Percentiles rank a stretch among this genome's conserved stretches.
These are phyloP conservation scores for Neurospora tetraspora DNA, from an alignment of 495 filamentous ascomycete species.

Conservation along the genomic window DNA sequence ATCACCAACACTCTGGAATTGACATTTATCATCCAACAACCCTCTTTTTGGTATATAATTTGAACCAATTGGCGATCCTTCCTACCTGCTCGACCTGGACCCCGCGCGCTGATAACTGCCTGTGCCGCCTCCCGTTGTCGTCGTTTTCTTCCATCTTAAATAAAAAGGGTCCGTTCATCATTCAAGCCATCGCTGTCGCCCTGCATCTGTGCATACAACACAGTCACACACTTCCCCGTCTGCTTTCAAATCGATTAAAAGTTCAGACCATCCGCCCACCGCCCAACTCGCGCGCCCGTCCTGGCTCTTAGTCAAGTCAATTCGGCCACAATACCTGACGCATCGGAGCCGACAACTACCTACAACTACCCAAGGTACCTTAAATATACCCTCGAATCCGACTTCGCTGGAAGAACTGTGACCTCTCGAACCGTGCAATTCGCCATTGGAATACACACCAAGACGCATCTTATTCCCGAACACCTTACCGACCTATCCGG, in stretches of 20 bases:
- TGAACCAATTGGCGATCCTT: background rate
- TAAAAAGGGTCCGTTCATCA: background rate
- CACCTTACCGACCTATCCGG: background rate
- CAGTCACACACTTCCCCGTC: background rate
- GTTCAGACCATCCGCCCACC: background rate
- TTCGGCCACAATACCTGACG: background rate
- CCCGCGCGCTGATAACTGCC: background rate
- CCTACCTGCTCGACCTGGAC: background rate
- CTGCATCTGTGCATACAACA: background rate
- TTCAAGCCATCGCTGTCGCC: background rate
- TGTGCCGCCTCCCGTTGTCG: background rate
- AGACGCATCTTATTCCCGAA: background rate
- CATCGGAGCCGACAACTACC: background rate
- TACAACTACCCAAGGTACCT: background rate
- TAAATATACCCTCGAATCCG: background rate
- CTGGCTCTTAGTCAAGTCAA: background rate
- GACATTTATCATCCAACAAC: background rate
- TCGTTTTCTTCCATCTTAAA: background rate
- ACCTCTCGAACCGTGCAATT: background rate
- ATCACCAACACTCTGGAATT: background rate
- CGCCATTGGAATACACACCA: background rate
- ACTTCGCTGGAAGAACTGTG: background rate
- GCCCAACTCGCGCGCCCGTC: background rate
- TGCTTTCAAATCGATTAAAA: background rate
- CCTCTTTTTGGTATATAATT: background rate